Conservation (phyloP, 2,329 filamentous ascomycete genomes). For the Trichoderma simmonsii region DNA sequence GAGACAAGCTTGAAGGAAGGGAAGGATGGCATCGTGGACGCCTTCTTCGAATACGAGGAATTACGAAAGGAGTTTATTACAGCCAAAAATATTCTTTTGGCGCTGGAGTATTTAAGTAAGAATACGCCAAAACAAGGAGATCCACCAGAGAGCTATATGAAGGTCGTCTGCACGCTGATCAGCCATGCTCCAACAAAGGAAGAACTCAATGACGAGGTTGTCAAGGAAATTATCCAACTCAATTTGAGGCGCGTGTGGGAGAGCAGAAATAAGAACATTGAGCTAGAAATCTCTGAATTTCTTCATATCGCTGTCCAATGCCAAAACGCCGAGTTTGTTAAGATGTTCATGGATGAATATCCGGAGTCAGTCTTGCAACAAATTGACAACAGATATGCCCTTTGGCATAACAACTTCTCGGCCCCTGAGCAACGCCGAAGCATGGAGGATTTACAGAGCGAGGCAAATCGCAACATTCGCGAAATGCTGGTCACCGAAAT, state of each 20-base stretch:
- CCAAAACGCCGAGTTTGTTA: not conserved
- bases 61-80: not conserved
- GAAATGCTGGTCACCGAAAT: not conserved
- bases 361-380: not conserved
- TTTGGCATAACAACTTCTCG: not conserved
- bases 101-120: not conserved
- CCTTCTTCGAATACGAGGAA: not conserved
- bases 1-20: not conserved
- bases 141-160: not conserved
- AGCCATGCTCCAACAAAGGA: not conserved
- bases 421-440: accelerated
- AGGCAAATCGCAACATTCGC: not conserved
- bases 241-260: not conserved
- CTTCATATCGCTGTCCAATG: not conserved
- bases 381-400: not conserved
- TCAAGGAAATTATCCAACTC: not conserved
- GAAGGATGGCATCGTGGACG: not conserved
- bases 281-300: not conserved
- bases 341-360: not conserved
- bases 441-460: not conserved
- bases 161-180: not conserved
- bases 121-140: not conserved
- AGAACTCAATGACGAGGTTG: not conserved
- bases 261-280: not conserved
- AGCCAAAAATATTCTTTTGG: not conserved